Conservation (phyloP, 208 protist species). For the Trypanosoma lewisi region DNA sequence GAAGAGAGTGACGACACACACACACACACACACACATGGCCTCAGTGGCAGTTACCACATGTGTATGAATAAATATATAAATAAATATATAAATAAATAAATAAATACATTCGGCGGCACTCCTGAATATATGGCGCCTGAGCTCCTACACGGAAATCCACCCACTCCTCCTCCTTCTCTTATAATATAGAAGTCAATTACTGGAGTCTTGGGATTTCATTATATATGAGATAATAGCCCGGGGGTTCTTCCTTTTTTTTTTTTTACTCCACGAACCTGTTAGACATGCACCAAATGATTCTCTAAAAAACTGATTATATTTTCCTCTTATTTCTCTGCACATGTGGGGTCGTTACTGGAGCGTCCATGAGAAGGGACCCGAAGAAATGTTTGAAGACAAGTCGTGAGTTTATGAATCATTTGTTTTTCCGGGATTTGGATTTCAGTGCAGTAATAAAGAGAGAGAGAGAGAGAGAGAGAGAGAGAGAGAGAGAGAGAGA, state of each 20-base stretch:
- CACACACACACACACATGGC: constrained; percentile 26
- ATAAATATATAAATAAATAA: too few relatives aligned
- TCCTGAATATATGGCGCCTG: constrained; percentile 89
- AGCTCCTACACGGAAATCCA: constrained; percentile 81
- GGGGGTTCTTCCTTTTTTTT: constrained; percentile 82
- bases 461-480: too few relatives aligned
- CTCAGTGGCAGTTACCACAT: constrained; percentile 26
- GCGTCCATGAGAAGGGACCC: constrained; percentile 63
- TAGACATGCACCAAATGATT: constrained; percentile 77
- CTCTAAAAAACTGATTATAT: constrained; percentile 52
- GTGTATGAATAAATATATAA: too few relatives aligned
- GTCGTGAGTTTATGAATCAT: constrained; percentile 44
- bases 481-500: too few relatives aligned
- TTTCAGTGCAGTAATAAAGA: constrained; percentile 50
- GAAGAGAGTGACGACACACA: constrained; percentile 41
- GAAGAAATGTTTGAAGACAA: constrained; percentile 31
- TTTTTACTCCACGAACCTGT: constrained; percentile 85
- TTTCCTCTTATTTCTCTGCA: constrained; percentile 37
- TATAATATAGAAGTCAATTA: too few relatives aligned
- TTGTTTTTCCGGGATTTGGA: constrained; percentile 64
- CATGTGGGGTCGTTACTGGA: constrained; percentile 43
- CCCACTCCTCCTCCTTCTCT: constrained; percentile 90
- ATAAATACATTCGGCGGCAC: constrained; percentile 91
- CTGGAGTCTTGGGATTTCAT: constrained; percentile 96
- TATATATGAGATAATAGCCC: constrained; percentile 92